Percentiles rank a stretch among this genome's conserved stretches.
phyloP scores from a whole-genome alignment of 371 early-diverging fungal species.

The Batrachochytrium dendrobatidis region DNA sequence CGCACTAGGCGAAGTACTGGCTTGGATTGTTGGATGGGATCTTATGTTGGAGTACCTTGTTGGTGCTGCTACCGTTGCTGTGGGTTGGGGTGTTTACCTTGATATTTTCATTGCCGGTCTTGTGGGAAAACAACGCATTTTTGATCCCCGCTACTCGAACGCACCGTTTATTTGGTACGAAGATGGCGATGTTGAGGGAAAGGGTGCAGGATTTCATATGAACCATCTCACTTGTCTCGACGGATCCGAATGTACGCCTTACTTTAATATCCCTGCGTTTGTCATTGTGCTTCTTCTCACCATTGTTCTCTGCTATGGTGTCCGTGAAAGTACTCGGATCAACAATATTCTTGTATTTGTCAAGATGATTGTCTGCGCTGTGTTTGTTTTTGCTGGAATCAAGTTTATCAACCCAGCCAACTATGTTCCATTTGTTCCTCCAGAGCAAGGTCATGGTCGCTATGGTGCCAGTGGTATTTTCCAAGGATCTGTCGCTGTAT shows the following conservation, averaged over 20 bases:
- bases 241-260: conserved; percentile 32
- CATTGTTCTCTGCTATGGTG: conserved; percentile 53
- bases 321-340: conserved; percentile 59
- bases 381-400: conserved; percentile 61
- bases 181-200: not conserved
- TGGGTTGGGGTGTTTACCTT: conserved; percentile 18
- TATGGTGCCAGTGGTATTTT: conserved; percentile 50
- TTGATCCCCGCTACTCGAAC: conserved; percentile 9
- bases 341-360: conserved; percentile 59
- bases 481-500: conserved; percentile 66
- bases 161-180: conserved; percentile 5
- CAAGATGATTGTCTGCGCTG: conserved; percentile 61
- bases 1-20: conserved; percentile 19
- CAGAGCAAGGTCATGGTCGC: not conserved
- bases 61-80: conserved; percentile 21
- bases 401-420: conserved; percentile 56
- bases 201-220: conserved; percentile 10
- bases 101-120: conserved; percentile 1
- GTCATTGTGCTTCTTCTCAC: conserved; percentile 55
- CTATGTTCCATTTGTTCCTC: conserved; percentile 69
- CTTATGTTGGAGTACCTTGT: conserved; percentile 21
- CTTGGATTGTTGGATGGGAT: conserved; percentile 24
- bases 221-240: not conserved
- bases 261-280: conserved; percentile 71
- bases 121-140: not conserved